A percentile compares a stretch with the other conserved stretches of the same genome.
Evolutionary conservation across 306 rosid species (phyloP).

Genomic region (Neltuma alba): DNA sequence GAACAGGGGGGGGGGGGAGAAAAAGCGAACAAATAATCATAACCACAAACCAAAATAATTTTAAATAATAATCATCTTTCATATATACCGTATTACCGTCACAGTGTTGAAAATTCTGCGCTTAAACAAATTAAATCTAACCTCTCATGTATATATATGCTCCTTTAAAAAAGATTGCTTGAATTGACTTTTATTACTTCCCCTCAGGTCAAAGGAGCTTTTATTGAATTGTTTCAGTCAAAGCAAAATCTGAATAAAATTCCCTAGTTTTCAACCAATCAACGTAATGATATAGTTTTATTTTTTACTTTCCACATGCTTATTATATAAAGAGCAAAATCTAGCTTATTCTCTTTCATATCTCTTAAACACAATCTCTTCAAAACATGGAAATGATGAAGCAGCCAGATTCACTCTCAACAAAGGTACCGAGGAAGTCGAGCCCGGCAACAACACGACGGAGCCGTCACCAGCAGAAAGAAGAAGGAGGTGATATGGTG

Average conservation of each 20-base stretch:
- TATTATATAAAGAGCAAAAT: not conserved
- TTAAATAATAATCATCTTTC: not conserved
- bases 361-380: not conserved
- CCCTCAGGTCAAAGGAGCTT: not conserved
- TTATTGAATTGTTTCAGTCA: not conserved
- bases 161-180: too few relatives aligned
- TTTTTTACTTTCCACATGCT: not conserved
- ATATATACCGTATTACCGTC: not conserved
- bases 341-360: not conserved
- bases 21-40: too few relatives aligned
- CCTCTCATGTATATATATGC: not conserved
- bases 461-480: slow-evolving; percentile 6
- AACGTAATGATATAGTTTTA: not conserved
- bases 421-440: slow-evolving; percentile 17
- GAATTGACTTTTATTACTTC: not conserved
- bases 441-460: not conserved
- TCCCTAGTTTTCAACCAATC: not conserved
- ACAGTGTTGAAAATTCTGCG: not conserved
- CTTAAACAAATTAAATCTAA: not conserved
- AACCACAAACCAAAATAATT: too few relatives aligned
- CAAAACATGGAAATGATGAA: slow-evolving; percentile 35
- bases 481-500: slow-evolving; percentile 4
- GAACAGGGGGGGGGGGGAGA: too few relatives aligned
- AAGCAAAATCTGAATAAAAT: not conserved
- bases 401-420: slow-evolving; percentile 10